A percentile compares a stretch with the other conserved stretches of the same genome.
phyloP scores from a whole-genome alignment of 2,329 filamentous ascomycete species.

The Fusarium sp. region DNA sequence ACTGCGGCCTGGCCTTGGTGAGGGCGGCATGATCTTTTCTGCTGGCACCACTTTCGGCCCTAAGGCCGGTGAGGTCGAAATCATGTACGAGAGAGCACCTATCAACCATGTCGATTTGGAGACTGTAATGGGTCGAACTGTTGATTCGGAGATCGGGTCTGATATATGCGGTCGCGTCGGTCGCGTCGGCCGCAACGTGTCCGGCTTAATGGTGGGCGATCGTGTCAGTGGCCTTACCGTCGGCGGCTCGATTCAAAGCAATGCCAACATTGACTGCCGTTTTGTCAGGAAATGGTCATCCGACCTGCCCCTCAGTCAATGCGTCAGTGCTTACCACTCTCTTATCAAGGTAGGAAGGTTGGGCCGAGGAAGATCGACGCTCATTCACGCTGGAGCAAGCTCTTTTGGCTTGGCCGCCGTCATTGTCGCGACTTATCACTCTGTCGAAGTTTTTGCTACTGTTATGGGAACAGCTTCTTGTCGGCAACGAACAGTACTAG shows the following conservation, averaged over 20 bases:
- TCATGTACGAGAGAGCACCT: constrained; percentile 56
- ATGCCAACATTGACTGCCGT: constrained; percentile 51
- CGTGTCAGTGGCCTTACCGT: constrained; percentile 59
- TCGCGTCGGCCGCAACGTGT: constrained; percentile 53
- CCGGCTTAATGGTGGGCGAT: constrained; percentile 55
- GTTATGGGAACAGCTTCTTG: constrained; percentile 50
- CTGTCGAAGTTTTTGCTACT: constrained; percentile 61
- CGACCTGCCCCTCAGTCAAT: constrained; percentile 56
- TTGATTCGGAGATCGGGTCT: constrained; percentile 53
- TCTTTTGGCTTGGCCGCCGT: constrained; percentile 62
- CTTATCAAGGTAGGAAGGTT: constrained; percentile 54
- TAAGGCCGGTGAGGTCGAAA: constrained; percentile 55
- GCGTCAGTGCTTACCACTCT: constrained; percentile 61
- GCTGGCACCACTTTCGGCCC: constrained; percentile 41
- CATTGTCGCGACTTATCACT: constrained; percentile 56
- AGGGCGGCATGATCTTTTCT: constrained; percentile 48
- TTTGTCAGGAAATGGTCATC: constrained; percentile 55
- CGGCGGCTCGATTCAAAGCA: constrained; percentile 55
- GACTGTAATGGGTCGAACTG: constrained; percentile 52
- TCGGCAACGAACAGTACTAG: constrained; percentile 57
- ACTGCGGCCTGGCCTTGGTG: constrained; percentile 45
- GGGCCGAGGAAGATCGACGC: constrained; percentile 50
- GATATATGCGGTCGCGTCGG: constrained; percentile 60
- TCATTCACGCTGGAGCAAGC: constrained; percentile 63
- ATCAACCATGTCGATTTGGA: constrained; percentile 58